Conservation (phyloP, 176 grass and related monocot species). For the Triticum turgidum region DNA sequence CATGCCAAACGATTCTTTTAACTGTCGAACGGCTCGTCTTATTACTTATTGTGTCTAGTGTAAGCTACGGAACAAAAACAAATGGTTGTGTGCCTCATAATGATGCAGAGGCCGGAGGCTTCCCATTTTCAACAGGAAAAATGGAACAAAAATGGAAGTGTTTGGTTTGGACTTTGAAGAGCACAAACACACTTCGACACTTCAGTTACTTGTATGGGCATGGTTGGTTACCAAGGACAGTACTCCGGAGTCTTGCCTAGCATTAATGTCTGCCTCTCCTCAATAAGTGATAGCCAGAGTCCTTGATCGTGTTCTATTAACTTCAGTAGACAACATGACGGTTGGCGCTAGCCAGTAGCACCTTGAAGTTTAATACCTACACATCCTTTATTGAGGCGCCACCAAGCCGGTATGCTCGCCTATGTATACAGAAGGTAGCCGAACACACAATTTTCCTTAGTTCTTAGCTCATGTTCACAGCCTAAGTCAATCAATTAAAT, state of each 20-base stretch:
- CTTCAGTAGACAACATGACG: no score
- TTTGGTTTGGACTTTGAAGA: neutral
- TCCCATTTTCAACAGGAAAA: no score
- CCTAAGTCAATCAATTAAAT: neutral
- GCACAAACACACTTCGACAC: neutral
- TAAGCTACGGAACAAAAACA: no score
- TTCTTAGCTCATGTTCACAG: neutral
- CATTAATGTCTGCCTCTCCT: neutral
- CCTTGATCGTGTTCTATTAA: neutral
- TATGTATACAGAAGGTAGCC: neutral
- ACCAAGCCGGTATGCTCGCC: neutral
- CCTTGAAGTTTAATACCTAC: no score
- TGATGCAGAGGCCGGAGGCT: no score
- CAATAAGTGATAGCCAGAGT: neutral
- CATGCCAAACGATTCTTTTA: no score
- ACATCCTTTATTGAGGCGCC: no score
- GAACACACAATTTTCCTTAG: neutral
- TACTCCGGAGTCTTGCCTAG: neutral
- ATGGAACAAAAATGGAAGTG: neutral
- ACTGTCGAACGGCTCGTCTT: no score
- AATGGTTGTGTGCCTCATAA: no score
- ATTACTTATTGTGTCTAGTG: no score
- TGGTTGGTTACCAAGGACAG: neutral
- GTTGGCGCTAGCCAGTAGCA: no score
- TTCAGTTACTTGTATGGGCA: neutral